These are phyloP conservation scores for Malania oleifera DNA, from an alignment of 164 flowering plant species.

Conservation along the genomic window DNA sequence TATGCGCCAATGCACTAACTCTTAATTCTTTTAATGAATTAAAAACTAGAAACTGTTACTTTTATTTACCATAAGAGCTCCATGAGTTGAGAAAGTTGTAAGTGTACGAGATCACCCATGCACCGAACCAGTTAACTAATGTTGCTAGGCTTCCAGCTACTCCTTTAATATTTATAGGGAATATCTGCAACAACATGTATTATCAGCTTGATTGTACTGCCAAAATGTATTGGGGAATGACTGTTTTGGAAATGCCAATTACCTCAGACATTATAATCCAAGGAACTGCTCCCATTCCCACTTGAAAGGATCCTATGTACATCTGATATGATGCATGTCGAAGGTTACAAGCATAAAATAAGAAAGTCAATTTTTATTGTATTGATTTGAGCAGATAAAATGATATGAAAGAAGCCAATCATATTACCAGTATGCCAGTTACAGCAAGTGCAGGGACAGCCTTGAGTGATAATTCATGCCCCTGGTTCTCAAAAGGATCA, in stretches of 20 bases:
- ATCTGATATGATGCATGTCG: too few relatives aligned
- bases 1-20: too few relatives aligned
- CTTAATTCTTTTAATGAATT: too few relatives aligned
- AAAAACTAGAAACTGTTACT: too few relatives aligned
- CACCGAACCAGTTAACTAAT: constrained; percentile 77
- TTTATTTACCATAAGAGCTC: constrained; percentile 72
- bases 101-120: constrained; percentile 83
- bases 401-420: neutral
- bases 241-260: neutral
- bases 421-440: constrained; percentile 66
- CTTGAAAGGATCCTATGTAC: constrained; percentile 61
- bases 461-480: constrained; percentile 28
- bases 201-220: neutral
- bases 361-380: too few relatives aligned
- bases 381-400: too few relatives aligned
- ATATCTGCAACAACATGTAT: constrained; percentile 44
- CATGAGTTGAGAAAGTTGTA: constrained; percentile 79
- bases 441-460: constrained; percentile 59
- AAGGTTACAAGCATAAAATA: too few relatives aligned
- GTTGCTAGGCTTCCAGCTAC: constrained; percentile 88
- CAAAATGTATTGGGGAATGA: neutral
- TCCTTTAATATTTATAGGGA: constrained; percentile 85
- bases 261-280: constrained; percentile 99
- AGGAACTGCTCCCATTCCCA: constrained; percentile 92
- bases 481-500: constrained; percentile 34